These are phyloP conservation scores for Spergularia azorica DNA, from an alignment of 179 eudicot genomes.

Conservation along the genomic window DNA sequence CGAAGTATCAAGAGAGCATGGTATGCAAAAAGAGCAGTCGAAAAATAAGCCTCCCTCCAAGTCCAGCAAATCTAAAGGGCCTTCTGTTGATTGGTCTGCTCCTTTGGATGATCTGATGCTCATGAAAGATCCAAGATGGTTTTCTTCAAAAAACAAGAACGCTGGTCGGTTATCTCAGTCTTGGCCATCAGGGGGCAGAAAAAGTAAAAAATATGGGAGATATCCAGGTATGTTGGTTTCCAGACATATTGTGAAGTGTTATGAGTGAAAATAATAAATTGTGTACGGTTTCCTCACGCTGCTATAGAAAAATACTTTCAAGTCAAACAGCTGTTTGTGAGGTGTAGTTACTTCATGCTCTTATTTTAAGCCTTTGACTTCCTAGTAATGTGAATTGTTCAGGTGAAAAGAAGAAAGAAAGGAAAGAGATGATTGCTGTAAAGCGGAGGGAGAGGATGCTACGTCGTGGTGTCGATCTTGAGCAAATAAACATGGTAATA, in stretches of 20 bases:
- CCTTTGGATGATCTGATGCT: slow-evolving; percentile 72
- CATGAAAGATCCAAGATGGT: slow-evolving; percentile 78
- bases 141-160: slow-evolving; percentile 65
- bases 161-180: slow-evolving; percentile 65
- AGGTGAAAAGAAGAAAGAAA: slow-evolving; percentile 93
- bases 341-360: slow-evolving; percentile 12
- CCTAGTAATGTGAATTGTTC: slow-evolving; percentile 21
- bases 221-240: slow-evolving; percentile 57
- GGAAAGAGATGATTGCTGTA: slow-evolving; percentile 69
- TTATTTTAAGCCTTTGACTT: background rate
- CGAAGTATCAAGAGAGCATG: slow-evolving; percentile 79
- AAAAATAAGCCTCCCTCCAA: slow-evolving; percentile 46
- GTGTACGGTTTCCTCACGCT: background rate
- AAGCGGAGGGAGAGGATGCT: slow-evolving; percentile 90
- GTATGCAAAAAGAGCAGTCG: slow-evolving; percentile 47
- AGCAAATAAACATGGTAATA: slow-evolving; percentile 73
- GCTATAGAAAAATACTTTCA: background rate
- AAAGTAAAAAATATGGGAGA: slow-evolving; percentile 54
- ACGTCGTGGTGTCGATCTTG: slow-evolving; percentile 84
- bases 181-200: slow-evolving; percentile 69
- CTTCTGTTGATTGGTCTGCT: slow-evolving; percentile 45
- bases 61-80: slow-evolving; percentile 27
- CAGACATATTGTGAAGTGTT: background rate
- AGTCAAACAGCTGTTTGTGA: background rate
- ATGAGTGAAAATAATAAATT: background rate